These are phyloP conservation scores for Colletotrichum australisinense DNA, from an alignment of 2,329 filamentous ascomycete species.

Conservation along the genomic window DNA sequence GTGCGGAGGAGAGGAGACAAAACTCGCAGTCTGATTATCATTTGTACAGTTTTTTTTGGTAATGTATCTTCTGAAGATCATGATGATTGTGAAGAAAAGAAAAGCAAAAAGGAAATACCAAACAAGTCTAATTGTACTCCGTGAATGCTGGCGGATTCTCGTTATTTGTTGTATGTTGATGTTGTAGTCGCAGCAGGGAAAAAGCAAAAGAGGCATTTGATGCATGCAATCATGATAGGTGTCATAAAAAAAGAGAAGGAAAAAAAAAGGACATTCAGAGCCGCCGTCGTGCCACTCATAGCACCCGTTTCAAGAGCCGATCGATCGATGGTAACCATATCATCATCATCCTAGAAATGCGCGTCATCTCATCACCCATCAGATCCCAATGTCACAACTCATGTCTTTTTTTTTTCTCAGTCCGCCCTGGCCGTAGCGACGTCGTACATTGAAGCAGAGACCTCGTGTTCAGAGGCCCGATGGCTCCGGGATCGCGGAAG, in stretches of 20 bases:
- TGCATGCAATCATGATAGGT: conserved; percentile 28
- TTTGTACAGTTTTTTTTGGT: conserved; percentile 16
- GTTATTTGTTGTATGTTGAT: conserved; percentile 25
- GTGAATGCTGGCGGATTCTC: conserved; percentile 34
- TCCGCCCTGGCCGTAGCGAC: conserved; percentile 27
- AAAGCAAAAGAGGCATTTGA: conserved; percentile 1
- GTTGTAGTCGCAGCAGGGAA: conserved; percentile 16
- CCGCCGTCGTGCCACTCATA: neutral
- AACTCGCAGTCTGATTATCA: conserved; percentile 6
- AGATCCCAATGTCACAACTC: neutral
- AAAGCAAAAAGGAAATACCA: neutral
- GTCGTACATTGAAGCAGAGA: conserved; percentile 29
- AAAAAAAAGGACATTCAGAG: neutral
- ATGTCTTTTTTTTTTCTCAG: neutral
- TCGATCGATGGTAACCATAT: neutral
- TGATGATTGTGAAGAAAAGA: neutral
- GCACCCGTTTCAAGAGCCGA: neutral
- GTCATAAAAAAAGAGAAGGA: neutral
- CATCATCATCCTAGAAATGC: neutral
- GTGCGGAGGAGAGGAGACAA: conserved; percentile 1
- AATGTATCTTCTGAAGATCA: neutral
- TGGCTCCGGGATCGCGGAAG: conserved; percentile 30
- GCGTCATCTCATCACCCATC: neutral
- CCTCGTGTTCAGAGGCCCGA: conserved; percentile 18
- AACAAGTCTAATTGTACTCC: conserved; percentile 34